These are phyloP conservation scores for Avicennia marina DNA, from an alignment of 257 asterid species.

Conservation along the genomic window DNA sequence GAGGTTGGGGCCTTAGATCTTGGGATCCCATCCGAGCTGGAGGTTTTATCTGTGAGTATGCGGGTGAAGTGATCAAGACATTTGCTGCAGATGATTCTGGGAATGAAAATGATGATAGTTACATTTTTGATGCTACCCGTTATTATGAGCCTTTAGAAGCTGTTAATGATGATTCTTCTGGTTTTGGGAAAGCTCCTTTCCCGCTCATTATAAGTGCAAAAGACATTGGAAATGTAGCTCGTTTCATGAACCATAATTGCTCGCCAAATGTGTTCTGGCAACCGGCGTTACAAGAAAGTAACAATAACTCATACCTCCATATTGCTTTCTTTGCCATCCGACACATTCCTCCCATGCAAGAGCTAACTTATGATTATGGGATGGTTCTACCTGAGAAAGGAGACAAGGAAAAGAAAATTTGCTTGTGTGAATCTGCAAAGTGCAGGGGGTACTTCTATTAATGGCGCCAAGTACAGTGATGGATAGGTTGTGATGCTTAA, in stretches of 20 bases:
- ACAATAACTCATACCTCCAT: constrained; percentile 53
- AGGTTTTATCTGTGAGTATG: constrained; percentile 84
- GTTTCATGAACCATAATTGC: constrained; percentile 96
- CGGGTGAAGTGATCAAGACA: constrained; percentile 63
- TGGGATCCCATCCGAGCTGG: constrained; percentile 95
- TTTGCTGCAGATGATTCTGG: constrained; percentile 29
- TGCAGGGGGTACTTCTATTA: constrained; percentile 80
- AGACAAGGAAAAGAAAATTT: constrained; percentile 55
- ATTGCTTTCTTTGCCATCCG: constrained; percentile 78
- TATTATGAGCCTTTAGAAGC: constrained; percentile 52
- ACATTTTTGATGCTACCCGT: constrained; percentile 77
- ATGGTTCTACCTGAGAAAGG: constrained; percentile 49
- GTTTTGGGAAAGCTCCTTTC: constrained; percentile 43
- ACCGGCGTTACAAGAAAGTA: constrained; percentile 67
- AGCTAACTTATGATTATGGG: constrained; percentile 84
- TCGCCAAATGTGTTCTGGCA: constrained; percentile 80
- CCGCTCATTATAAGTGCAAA: constrained; percentile 70
- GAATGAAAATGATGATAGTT: constrained; percentile 40
- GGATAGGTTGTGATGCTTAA: neutral
- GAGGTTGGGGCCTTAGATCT: constrained; percentile 98
- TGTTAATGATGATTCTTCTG: constrained; percentile 27
- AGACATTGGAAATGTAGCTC: constrained; percentile 74
- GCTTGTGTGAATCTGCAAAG: constrained; percentile 67
- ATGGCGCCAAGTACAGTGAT: neutral
- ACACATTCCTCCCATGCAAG: constrained; percentile 95